Evolutionary conservation across 2,329 filamentous ascomycete species (phyloP).

Genomic region (Lasiodiplodia hormozganensis): DNA sequence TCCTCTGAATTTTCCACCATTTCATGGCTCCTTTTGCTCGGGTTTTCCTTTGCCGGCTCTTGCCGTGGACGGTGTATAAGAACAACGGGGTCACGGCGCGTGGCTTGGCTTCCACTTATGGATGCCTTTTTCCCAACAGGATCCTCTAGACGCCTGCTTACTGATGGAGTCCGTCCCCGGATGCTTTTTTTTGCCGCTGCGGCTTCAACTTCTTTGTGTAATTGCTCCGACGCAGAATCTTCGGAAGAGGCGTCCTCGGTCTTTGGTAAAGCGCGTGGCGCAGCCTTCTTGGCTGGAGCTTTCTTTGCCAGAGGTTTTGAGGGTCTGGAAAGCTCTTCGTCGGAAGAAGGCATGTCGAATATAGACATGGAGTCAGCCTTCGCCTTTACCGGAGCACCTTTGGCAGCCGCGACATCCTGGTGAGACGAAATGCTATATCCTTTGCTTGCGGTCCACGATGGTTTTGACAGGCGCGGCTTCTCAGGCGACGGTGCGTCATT

Average conservation of each 20-base stretch:
- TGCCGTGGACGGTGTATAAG: not conserved
- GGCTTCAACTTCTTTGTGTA: constrained; percentile 17
- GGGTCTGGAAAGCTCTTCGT: constrained; percentile 36
- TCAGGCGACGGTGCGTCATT: constrained; percentile 44
- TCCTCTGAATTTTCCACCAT: not conserved
- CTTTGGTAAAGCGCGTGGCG: not conserved
- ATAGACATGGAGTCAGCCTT: constrained; percentile 32
- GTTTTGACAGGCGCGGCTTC: constrained; percentile 38
- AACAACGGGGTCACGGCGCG: not conserved
- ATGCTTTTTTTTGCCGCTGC: constrained; percentile 12
- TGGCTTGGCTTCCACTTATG: not conserved
- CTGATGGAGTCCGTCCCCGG: constrained; percentile 1
- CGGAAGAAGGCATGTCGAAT: constrained; percentile 52
- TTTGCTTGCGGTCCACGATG: constrained; percentile 9
- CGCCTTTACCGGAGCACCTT: not conserved
- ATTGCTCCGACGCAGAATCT: constrained; percentile 28
- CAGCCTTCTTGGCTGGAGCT: not conserved
- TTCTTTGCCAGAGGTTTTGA: not conserved
- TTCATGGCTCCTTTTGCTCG: not conserved
- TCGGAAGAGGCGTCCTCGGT: constrained; percentile 11
- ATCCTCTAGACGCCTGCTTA: not conserved
- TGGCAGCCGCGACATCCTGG: constrained; percentile 6
- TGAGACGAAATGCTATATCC: not conserved
- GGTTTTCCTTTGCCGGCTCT: not conserved
- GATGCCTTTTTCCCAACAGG: constrained; percentile 3